Conservation (phyloP, 2,329 filamentous ascomycete species). For the Parasarocladium wereldwijsianum region DNA sequence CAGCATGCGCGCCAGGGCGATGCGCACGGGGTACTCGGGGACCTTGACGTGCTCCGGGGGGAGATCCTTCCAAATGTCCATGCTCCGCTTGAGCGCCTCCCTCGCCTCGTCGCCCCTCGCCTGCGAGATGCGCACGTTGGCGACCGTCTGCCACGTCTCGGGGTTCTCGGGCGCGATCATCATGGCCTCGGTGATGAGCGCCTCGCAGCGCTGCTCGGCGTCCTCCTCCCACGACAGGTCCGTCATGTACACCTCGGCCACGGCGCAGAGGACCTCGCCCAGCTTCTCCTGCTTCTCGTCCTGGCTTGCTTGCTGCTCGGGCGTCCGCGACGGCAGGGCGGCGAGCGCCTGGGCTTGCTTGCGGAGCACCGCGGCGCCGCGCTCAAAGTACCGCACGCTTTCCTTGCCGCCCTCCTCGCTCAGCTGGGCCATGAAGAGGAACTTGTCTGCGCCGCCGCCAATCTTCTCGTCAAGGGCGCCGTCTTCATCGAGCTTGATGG, state of each 20-base stretch:
- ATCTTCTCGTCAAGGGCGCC: conserved; percentile 54
- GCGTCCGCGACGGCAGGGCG: conserved; percentile 20
- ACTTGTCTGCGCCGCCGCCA: conserved; percentile 84
- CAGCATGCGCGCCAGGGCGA: conserved; percentile 69
- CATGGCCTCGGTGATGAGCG: conserved; percentile 78
- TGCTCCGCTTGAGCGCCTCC: conserved; percentile 62
- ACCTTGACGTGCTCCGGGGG: conserved; percentile 56
- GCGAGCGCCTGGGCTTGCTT: conserved; percentile 53
- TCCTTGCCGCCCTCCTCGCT: conserved; percentile 55
- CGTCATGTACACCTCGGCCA: conserved; percentile 98
- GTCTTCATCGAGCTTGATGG: conserved; percentile 62
- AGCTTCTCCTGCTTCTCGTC: conserved; percentile 67
- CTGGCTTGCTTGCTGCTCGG: conserved; percentile 26
- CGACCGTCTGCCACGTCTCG: conserved; percentile 90
- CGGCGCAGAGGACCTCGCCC: conserved; percentile 81
- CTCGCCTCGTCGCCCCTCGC: conserved; percentile 62
- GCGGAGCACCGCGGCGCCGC: conserved; percentile 58
- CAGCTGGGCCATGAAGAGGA: conserved; percentile 85
- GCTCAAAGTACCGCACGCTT: conserved; percentile 53
- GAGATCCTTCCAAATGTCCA: conserved; percentile 71
- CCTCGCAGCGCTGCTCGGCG: conserved; percentile 77
- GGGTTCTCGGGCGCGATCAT: conserved; percentile 67
- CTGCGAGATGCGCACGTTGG: conserved; percentile 88
- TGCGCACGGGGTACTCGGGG: conserved; percentile 74
- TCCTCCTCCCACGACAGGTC: conserved; percentile 88